Evolutionary conservation across 2,329 filamentous ascomycete species (phyloP).

Genomic region (Cercospora zeae-maydis): DNA sequence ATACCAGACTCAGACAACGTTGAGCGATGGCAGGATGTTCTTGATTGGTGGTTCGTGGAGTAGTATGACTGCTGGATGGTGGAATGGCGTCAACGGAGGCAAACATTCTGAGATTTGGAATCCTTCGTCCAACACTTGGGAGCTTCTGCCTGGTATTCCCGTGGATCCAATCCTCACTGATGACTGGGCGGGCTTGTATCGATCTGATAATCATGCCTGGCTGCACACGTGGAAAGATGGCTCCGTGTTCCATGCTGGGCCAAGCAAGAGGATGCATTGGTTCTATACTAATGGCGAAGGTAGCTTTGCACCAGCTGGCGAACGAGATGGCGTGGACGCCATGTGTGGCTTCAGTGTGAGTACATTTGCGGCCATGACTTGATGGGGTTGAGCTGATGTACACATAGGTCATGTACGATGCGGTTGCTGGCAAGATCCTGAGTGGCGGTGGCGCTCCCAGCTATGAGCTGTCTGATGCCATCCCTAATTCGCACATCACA

Average conservation of each 20-base stretch:
- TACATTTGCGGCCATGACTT: background rate
- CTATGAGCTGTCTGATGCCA: conserved; percentile 46
- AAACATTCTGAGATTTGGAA: conserved; percentile 57
- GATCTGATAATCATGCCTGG: conserved; percentile 55
- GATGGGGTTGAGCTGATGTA: background rate
- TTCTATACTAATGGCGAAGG: conserved; percentile 49
- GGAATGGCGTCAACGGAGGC: conserved; percentile 47
- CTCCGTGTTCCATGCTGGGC: conserved; percentile 55
- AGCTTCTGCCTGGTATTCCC: conserved; percentile 42
- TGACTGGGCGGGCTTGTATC: conserved; percentile 44
- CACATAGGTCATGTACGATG: conserved; percentile 55
- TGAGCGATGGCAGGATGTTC: conserved; percentile 55
- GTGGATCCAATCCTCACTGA: conserved; percentile 43
- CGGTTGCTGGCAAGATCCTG: conserved; percentile 53
- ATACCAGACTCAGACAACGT: conserved; percentile 52
- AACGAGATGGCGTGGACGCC: conserved; percentile 45
- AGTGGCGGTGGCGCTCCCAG: conserved; percentile 49
- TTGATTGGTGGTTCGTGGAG: conserved; percentile 58
- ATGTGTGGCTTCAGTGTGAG: conserved; percentile 48
- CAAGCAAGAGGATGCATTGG: conserved; percentile 56
- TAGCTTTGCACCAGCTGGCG: conserved; percentile 42
- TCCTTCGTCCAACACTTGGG: conserved; percentile 48
- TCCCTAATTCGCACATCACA: conserved; percentile 49
- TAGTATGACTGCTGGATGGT: conserved; percentile 59
- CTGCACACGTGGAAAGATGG: conserved; percentile 50